Percentiles rank a stretch among this genome's conserved stretches.
Evolutionary conservation across 1,139 yeast species (phyloP).

Genomic region (Candida glucosophila): DNA sequence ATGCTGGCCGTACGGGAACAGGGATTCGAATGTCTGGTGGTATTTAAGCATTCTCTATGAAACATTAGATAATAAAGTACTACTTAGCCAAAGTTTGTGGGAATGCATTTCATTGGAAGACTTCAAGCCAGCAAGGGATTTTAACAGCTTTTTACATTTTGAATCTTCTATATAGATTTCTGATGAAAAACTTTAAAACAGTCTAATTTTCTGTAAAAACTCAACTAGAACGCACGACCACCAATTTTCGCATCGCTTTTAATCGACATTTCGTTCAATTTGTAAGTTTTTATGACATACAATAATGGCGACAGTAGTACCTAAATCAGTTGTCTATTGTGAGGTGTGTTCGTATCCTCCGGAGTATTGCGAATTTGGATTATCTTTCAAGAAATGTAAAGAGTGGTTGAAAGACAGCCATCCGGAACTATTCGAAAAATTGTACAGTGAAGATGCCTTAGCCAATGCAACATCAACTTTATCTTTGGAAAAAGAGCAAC

Average conservation of each 20-base stretch:
- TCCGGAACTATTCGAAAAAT: constrained; percentile 43
- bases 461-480: constrained; percentile 46
- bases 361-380: constrained; percentile 92
- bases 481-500: constrained; percentile 71
- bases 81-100: constrained; percentile 52
- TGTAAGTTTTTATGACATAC: no score
- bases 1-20: constrained; percentile 47
- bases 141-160: constrained; percentile 19
- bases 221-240: no score
- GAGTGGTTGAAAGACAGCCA: constrained; percentile 66
- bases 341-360: constrained; percentile 83
- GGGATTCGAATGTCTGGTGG: constrained; percentile 68
- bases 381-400: constrained; percentile 72
- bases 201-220: no score
- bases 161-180: no score
- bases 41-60: constrained; percentile 61
- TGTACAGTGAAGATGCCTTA: constrained; percentile 53
- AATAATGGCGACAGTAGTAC: constrained; percentile 28
- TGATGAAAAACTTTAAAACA: no score
- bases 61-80: constrained; percentile 44
- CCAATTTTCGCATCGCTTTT: no score
- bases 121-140: constrained; percentile 50
- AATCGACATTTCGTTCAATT: no score
- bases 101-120: constrained; percentile 63
- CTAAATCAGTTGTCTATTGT: constrained; percentile 57